Conservation (phyloP, 768 basidiomycete genomes). For the Lyophyllum atratum region DNA sequence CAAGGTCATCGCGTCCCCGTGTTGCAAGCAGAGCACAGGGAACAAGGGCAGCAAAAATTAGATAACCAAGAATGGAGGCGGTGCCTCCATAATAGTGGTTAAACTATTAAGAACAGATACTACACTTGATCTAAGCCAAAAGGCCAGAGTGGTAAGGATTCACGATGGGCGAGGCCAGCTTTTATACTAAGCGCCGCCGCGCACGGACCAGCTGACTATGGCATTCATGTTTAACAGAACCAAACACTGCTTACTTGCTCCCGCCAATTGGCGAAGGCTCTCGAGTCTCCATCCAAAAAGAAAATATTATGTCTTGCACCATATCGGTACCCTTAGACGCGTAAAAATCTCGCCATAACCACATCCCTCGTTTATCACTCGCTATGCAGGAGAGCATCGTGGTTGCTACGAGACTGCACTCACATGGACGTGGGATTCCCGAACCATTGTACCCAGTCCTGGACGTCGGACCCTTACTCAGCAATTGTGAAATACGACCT, state of each 20-base stretch:
- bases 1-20: not conserved
- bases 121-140: constrained; percentile 98
- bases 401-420: no score
- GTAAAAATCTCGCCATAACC: no score
- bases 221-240: not conserved
- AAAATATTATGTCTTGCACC: no score
- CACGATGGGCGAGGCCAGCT: not conserved
- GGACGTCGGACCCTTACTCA: no score
- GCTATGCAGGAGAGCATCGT: no score
- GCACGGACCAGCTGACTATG: constrained; percentile 12
- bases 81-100: constrained; percentile 7
- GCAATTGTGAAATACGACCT: no score
- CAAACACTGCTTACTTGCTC: not conserved
- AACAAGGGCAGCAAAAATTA: not conserved
- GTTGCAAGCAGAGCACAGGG: constrained; percentile 9
- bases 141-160: constrained; percentile 84
- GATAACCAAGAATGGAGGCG: not conserved
- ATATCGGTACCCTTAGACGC: no score
- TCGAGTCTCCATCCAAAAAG: no score
- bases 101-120: constrained; percentile 82
- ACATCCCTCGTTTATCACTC: no score
- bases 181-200: not conserved
- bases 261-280: not conserved
- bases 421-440: no score
- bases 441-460: no score